Evolutionary conservation across 805 yeast genomes (phyloP).

Genomic region (Lipomyces kockii): DNA sequence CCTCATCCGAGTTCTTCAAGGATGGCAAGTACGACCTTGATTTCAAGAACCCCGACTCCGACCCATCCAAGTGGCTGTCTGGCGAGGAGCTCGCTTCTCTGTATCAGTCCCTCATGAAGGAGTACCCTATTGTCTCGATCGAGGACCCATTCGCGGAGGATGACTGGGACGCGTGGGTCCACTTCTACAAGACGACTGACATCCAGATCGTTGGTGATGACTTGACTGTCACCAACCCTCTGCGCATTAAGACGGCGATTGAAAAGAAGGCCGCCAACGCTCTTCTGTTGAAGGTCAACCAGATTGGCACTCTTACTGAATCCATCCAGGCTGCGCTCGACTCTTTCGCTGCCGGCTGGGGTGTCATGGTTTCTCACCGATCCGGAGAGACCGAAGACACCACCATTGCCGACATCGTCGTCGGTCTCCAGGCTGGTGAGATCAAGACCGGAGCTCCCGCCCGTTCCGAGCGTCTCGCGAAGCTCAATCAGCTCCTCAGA

Average conservation of each 20-base stretch:
- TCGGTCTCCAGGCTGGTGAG: conserved; percentile 98
- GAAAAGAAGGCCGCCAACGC: conserved; percentile 96
- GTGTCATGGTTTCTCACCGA: conserved; percentile 99
- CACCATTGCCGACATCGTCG: conserved; percentile 95
- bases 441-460: conserved; percentile 99
- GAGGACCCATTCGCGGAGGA: conserved; percentile 99
- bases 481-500: conserved; percentile 97
- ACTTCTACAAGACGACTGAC: conserved; percentile 60
- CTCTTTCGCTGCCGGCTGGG: conserved; percentile 97
- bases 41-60: conserved; percentile 96
- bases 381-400: conserved; percentile 99
- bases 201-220: conserved; percentile 97
- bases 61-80: conserved; percentile 85
- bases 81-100: conserved; percentile 85
- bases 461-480: conserved; percentile 99
- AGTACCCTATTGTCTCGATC: conserved; percentile 96
- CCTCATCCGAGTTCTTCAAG: conserved; percentile 96
- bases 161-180: conserved; percentile 98
- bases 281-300: conserved; percentile 96
- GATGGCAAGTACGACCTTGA: conserved; percentile 97
- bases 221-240: conserved; percentile 97
- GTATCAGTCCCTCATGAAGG: conserved; percentile 77
- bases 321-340: conserved; percentile 96
- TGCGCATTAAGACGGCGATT: conserved; percentile 91
- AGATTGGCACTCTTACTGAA: conserved; percentile 95